phyloP scores from a whole-genome alignment of 2,329 filamentous ascomycete species.

The Thielaviopsis populi region DNA sequence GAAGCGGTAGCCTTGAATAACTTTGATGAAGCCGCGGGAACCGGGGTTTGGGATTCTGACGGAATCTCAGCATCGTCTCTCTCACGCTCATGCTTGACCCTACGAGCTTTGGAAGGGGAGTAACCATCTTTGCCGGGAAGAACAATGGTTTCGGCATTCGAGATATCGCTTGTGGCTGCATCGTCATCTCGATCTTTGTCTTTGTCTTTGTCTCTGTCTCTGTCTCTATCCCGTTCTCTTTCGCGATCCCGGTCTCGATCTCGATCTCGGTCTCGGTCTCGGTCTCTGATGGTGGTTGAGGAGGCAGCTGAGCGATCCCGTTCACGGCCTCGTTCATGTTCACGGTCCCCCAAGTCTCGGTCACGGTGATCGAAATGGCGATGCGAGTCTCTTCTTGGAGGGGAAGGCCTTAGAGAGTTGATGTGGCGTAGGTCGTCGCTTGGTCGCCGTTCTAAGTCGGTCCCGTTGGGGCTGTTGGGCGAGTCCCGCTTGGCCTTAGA shows the following conservation, averaged over 20 bases:
- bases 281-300: slow-evolving; percentile 18
- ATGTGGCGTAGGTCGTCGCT: slow-evolving; percentile 3
- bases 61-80: slow-evolving; percentile 28
- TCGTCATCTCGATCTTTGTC: slow-evolving; percentile 25
- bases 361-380: slow-evolving; percentile 5
- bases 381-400: slow-evolving; percentile 1
- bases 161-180: slow-evolving; percentile 34
- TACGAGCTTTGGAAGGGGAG: slow-evolving; percentile 48
- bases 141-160: slow-evolving; percentile 59
- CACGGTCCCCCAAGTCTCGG: slow-evolving; percentile 13
- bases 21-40: background rate
- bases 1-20: slow-evolving; percentile 1
- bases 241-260: background rate
- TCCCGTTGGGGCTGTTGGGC: slow-evolving; percentile 5
- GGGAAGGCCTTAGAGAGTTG: background rate
- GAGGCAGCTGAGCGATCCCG: background rate
- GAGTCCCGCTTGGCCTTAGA: slow-evolving; percentile 14
- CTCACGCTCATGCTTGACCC: slow-evolving; percentile 50
- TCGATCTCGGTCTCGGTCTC: slow-evolving; percentile 2
- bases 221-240: slow-evolving; percentile 1
- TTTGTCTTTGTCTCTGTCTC: slow-evolving; percentile 10
- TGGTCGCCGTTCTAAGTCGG: slow-evolving; percentile 1
- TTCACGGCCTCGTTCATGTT: slow-evolving; percentile 11
- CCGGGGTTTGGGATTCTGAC: background rate
- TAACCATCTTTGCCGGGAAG: slow-evolving; percentile 49